phyloP scores from a whole-genome alignment of 495 filamentous ascomycete genomes.

The Aspergillus steynii region DNA sequence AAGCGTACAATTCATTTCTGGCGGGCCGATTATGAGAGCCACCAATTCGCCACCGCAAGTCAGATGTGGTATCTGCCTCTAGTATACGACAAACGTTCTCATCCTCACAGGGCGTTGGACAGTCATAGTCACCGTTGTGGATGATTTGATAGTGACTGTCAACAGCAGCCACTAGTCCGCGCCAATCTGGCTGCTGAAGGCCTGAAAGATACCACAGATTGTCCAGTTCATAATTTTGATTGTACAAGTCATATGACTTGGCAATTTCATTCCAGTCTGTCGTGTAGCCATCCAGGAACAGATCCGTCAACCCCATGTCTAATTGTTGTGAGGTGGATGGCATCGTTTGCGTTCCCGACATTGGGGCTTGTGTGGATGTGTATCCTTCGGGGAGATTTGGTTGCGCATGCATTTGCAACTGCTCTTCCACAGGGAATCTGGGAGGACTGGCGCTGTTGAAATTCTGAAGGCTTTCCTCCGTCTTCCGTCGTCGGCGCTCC shows the following conservation, averaged over 20 bases:
- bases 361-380: constrained; percentile 26
- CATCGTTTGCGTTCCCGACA: constrained; percentile 26
- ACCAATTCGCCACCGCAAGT: constrained; percentile 42
- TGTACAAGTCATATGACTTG: constrained; percentile 40
- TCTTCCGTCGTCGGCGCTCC: constrained; percentile 44
- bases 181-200: constrained; percentile 46
- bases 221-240: constrained; percentile 43
- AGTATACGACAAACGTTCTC: constrained; percentile 39
- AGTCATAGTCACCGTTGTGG: constrained; percentile 37
- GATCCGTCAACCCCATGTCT: constrained; percentile 36
- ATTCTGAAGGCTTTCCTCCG: constrained; percentile 38
- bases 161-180: constrained; percentile 47
- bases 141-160: constrained; percentile 47
- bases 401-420: constrained; percentile 36
- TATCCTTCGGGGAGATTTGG: constrained; percentile 28
- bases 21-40: constrained; percentile 28
- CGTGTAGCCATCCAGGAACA: constrained; percentile 41
- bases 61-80: constrained; percentile 27
- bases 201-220: constrained; percentile 47
- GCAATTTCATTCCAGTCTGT: constrained; percentile 41
- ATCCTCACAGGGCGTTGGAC: constrained; percentile 34
- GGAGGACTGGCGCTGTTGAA: constrained; percentile 27
- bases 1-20: constrained; percentile 44
- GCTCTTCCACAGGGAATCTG: constrained; percentile 34
- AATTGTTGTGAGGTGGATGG: constrained; percentile 18